Base-by-base conservation (phyloP, 169 alveolate species). In the Blepharisma undulans region DNA sequence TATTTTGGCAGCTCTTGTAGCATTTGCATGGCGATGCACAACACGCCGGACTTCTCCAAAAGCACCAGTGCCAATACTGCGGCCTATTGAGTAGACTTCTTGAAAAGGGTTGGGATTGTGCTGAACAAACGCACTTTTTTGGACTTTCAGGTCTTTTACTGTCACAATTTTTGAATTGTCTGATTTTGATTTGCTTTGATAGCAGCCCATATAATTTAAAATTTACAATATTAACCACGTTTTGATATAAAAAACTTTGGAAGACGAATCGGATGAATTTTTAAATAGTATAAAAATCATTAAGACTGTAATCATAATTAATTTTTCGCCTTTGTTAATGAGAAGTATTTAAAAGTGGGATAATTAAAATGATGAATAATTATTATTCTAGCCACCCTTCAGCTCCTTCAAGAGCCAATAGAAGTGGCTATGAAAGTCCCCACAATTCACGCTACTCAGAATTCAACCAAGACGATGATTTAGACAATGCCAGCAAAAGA, bases 31-130 rank as follows among this genome's bases (percentile, higher is more conserved):
- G 76, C 92, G 94, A 89, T 95, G 98, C 61, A 91, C 89, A n/a
- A 98, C 98, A 36, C 95, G 91, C 87, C 94, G 93, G 27, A 98
- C 99, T 74, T 94, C 96, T 6, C 99, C 99, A 94, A 97, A 98
- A 3, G 99, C 99, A 0, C 99, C 99, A 71, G 98, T 95, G 8
- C 99, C 99, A 72, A 98, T 90, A 80, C 97, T 97, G 77, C 94
- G 95, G 27, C 95, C 96, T 66, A 96, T 93, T 90, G 93, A 95
- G 89, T 95, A 97, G 74, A 95, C 89, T 71, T 96, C 98, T 76
- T 95, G 92, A 48, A 97, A 84, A 77, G 94, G 94, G 14, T 96
- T 98, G 61, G 72, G 91, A 87, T 93, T 89, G 60, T 72, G 90
- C 22, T 76, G 33, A 25, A 84, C 77, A 33, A 84, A 84, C 5